Base-by-base conservation (phyloP, 495 filamentous ascomycete genomes). In the Penicillium samsonianum region DNA sequence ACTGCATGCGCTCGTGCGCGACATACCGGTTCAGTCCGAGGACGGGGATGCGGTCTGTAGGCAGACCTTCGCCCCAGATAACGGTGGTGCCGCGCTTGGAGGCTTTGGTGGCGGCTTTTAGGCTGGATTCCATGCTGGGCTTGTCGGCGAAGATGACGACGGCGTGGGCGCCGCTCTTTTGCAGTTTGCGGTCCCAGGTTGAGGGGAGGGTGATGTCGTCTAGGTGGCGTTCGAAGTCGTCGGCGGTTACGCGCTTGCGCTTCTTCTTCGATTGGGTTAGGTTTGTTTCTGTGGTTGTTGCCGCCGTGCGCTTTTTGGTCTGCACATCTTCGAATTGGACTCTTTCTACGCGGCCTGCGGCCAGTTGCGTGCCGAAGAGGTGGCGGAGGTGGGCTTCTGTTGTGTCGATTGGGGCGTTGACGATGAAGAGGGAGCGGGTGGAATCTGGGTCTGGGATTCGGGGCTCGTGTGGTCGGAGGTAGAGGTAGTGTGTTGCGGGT, bases 341-440 rank as follows among this genome's bases (percentile, higher is more conserved):
- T 46, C 73, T 77, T 72, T 95, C 90, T 37, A 98, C 85, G 42
- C 86, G 81, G 25, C 87, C 89, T 5, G 84, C 84, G 30, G 90
- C 86, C 25, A 94, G 78, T 41, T 90, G 79, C 0, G 76, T 76
- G 0, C 82, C 73, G 62, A 96, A 91, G 0, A 98, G 74, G 53
- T 82, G 77, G 37, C 90, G 87, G 17, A 98, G 73, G 64, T 94
- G 90, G 1, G 73, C 64, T 47, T 89, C 84, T 35, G 90, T 96
- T 53, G 89, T 85, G 71, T 97, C 93, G 62, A 91, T 77, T 33
- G 94, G 95, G 6, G 93, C 67, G 67, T 98, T 98, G 58, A 91
- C 87, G 22, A 92, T 65, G 74, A 96, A 98, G 23, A 98, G 80
- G 45, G 87, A 89, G 56, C 91, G 86, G 22, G 81, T 67, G 64